phyloP scores from a whole-genome alignment of 179 eudicot genomes.

The Beta corolliflora region DNA sequence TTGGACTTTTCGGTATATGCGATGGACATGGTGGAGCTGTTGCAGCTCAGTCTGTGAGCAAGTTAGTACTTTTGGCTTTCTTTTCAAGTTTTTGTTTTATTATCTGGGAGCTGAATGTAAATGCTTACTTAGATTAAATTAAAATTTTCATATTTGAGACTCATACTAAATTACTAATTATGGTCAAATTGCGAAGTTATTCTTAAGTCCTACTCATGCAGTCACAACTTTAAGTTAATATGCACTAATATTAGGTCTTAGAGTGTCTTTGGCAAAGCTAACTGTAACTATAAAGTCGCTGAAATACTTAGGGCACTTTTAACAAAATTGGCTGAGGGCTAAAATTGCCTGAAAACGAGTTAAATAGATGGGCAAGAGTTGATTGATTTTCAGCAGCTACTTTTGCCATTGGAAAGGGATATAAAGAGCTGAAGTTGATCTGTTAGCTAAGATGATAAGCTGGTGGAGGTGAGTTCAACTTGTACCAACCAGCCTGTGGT shows the following conservation, averaged over 20 bases:
- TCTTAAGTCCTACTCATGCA: not conserved
- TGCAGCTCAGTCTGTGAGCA: conserved; percentile 90
- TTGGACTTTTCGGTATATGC: conserved; percentile 91
- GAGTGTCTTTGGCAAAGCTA: not conserved
- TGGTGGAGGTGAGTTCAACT: not conserved
- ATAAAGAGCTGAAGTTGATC: not conserved
- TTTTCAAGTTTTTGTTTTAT: conserved; percentile 16
- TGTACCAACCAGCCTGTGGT: too few species aligned
- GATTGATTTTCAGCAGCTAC: not conserved
- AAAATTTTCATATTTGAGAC: not conserved
- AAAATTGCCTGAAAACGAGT: not conserved
- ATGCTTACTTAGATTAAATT: not conserved
- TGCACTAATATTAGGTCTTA: not conserved
- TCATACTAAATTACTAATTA: not conserved
- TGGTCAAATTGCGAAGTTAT: not conserved
- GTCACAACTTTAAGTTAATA: not conserved
- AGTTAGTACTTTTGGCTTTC: conserved; percentile 51
- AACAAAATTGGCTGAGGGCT: not conserved
- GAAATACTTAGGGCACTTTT: not conserved
- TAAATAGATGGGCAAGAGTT: not conserved
- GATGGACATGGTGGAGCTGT: conserved; percentile 97
- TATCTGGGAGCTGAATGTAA: not conserved
- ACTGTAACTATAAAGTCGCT: not conserved
- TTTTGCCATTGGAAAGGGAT: not conserved
- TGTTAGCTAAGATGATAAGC: not conserved